Evolutionary conservation across 1,284 basidiomycete species (phyloP), one percentile per base, ranked within the genome.

Genomic region (Leccinum subspadiceum): DNA sequence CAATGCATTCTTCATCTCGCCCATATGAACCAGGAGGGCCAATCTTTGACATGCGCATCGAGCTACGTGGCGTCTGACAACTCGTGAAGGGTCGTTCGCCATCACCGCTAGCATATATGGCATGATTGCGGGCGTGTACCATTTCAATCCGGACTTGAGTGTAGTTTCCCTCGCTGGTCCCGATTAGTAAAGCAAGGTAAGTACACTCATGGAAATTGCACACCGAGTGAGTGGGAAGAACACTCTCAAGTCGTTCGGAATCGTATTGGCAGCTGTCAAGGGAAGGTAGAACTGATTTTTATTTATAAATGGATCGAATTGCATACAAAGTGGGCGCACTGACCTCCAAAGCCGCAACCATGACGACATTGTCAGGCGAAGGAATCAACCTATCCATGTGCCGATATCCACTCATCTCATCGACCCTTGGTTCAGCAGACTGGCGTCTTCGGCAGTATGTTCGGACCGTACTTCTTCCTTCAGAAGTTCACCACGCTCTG

Each of bases 361-460:
- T 96, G 44, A 99, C 89, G 24, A 95, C 86, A 70, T 99, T 99
- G 70, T 98, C 94, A 62, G 88, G 90, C 4, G 96, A 97, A 3
- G 97, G 94, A 58, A 99, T 96, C 15, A 99, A 81, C 59, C 94
- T 83, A 74, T 99, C 97, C 84, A 98, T 93, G 65, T 89, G 94
- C 62, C 94, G 89, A 73, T 96, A 95, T 37, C 96, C 84, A 70
- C 96, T 93, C 44, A 98, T 86, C 70, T 94, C 93, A 15, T 85
- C 82, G 24, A 88, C 73, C 0, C 91, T 63, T 89, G 84, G 63
- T 87, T 84, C 58, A 94, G 73, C 26, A 94, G 78, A 53, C 84
- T 81, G 22, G 78, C 77, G 65, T 90, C 89, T 70, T 91, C 86
- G 13, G 77, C 77, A 66, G 80, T 90, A 62, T 87, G 84, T 54